A percentile compares a stretch with the other conserved stretches of the same genome.
These are phyloP conservation scores for Favolaschia claudopus DNA, from an alignment of 768 basidiomycete species.

Conservation along the genomic window DNA sequence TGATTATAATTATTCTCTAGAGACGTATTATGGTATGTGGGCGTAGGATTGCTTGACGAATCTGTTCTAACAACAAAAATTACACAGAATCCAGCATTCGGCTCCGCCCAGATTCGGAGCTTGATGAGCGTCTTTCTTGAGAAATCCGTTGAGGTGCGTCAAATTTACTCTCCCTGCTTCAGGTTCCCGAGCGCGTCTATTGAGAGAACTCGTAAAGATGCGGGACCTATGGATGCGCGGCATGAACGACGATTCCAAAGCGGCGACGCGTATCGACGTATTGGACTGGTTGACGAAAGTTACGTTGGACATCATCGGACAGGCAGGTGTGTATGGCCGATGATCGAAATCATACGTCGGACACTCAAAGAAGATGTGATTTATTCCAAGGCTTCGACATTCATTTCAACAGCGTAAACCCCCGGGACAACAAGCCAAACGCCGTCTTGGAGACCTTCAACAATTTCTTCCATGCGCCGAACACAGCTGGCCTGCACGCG, in stretches of 20 bases:
- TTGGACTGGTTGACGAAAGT: constrained; percentile 6
- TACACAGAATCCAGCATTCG: constrained; percentile 53
- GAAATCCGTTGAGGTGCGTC: constrained; percentile 39
- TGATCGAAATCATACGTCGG: neutral
- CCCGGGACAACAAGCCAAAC: neutral
- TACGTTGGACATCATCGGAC: constrained; percentile 21
- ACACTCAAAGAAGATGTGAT: neutral
- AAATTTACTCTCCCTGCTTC: neutral
- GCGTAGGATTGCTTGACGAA: neutral
- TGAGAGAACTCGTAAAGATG: too few relatives aligned
- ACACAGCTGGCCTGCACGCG: neutral
- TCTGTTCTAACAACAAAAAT: too few relatives aligned
- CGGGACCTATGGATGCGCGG: constrained; percentile 4
- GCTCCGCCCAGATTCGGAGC: constrained; percentile 46
- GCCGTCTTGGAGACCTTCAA: neutral
- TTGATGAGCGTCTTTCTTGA: constrained; percentile 44
- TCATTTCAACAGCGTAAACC: constrained; percentile 10
- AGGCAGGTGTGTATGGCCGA: constrained; percentile 1
- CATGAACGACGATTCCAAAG: neutral
- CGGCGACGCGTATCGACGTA: constrained; percentile 6
- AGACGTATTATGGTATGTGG: constrained; percentile 10
- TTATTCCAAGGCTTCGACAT: constrained; percentile 7
- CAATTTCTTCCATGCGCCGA: neutral
- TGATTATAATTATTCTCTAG: neutral
- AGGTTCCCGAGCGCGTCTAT: too few relatives aligned